These are phyloP conservation scores for Arthroderma uncinatum DNA, from an alignment of 2,329 filamentous ascomycete genomes.

Conservation along the genomic window DNA sequence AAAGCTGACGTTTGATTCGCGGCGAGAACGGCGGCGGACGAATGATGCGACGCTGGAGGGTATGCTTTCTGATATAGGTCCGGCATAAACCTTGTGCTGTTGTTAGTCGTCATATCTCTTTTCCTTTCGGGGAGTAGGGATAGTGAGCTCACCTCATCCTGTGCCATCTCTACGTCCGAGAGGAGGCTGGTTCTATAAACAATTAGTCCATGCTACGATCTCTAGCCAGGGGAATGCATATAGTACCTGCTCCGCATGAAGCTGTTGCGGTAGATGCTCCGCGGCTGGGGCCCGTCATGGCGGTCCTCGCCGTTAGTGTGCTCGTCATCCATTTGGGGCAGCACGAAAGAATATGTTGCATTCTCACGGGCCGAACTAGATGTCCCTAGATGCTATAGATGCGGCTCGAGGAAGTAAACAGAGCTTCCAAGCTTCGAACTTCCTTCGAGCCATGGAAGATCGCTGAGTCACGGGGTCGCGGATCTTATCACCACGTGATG, in stretches of 20 bases:
- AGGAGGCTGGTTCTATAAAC: constrained; percentile 52
- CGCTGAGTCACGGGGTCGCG: not conserved
- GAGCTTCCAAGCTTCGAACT: not conserved
- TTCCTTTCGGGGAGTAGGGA: constrained; percentile 11
- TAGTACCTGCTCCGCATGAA: constrained; percentile 32
- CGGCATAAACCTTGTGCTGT: constrained; percentile 66
- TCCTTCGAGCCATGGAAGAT: not conserved
- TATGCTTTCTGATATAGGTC: constrained; percentile 89
- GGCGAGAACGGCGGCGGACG: constrained; percentile 65
- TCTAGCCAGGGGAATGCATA: not conserved
- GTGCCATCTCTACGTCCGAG: constrained; percentile 96
- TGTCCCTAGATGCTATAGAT: not conserved
- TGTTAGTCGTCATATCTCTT: not conserved
- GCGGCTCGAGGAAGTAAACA: not conserved
- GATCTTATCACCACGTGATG: not conserved
- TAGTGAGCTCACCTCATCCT: constrained; percentile 60
- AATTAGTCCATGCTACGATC: not conserved
- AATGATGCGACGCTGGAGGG: constrained; percentile 90
- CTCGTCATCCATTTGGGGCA: constrained; percentile 7
- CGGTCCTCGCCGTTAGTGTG: constrained; percentile 7
- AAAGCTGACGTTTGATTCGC: constrained; percentile 80
- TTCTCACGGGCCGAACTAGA: not conserved
- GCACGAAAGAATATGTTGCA: not conserved
- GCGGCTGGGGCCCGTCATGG: not conserved
- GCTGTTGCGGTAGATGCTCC: constrained; percentile 8